Conservation (phyloP, 2,329 filamentous ascomycete species). For the Cladosporium halotolerans region DNA sequence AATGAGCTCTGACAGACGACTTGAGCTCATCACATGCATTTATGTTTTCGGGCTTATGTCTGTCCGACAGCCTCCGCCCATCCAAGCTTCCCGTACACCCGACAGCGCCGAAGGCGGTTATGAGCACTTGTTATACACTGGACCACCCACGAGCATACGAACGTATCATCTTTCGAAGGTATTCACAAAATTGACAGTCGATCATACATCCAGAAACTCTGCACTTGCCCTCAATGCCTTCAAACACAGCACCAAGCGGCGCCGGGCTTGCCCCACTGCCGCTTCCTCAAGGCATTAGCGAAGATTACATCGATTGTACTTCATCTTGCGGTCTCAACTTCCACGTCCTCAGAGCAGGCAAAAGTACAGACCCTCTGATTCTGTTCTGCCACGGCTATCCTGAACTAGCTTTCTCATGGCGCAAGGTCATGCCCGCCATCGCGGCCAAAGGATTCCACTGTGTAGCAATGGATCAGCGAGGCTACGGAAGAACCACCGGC, state of each 20-base stretch:
- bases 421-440: slow-evolving; percentile 55
- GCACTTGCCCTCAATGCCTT: too few relatives aligned
- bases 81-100: too few relatives aligned
- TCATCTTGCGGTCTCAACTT: slow-evolving; percentile 51
- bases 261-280: slow-evolving; percentile 35
- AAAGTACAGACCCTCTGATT: slow-evolving; percentile 47
- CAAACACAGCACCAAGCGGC: background rate
- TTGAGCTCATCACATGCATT: too few relatives aligned
- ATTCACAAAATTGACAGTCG: too few relatives aligned
- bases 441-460: slow-evolving; percentile 57
- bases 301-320: slow-evolving; percentile 51
- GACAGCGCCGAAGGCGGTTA: too few relatives aligned
- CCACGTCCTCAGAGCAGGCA: slow-evolving; percentile 54
- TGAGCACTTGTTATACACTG: too few relatives aligned
- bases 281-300: slow-evolving; percentile 50
- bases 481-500: slow-evolving; percentile 60
- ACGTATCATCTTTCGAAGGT: too few relatives aligned
- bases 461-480: slow-evolving; percentile 61
- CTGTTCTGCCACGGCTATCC: slow-evolving; percentile 62
- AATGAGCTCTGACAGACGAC: too few relatives aligned
- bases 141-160: too few relatives aligned
- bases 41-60: too few relatives aligned
- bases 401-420: slow-evolving; percentile 64
- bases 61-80: too few relatives aligned
- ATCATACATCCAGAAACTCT: too few relatives aligned